Evolutionary conservation across 345 rosid genomes (phyloP).

Genomic region (Cochlearia excelsa): DNA sequence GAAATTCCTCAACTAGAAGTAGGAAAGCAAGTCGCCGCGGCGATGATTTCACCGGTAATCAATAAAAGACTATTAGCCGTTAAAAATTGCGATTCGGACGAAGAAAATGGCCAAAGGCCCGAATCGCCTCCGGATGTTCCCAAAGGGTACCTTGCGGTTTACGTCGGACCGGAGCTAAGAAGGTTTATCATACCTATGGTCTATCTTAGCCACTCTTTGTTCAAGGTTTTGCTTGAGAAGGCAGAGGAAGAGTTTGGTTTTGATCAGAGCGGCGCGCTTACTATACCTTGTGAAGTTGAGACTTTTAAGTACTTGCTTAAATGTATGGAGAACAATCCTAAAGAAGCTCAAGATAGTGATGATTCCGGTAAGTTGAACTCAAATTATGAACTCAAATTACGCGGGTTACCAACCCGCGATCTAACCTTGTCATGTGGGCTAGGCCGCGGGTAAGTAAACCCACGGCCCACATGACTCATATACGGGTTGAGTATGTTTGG

Average conservation of each 20-base stretch:
- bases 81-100: constrained; percentile 68
- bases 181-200: constrained; percentile 88
- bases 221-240: constrained; percentile 83
- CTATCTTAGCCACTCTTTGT: constrained; percentile 80
- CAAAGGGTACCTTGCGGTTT: constrained; percentile 84
- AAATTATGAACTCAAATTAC: neutral
- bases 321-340: constrained; percentile 69
- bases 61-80: constrained; percentile 47
- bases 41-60: constrained; percentile 44
- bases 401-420: neutral
- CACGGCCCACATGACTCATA: neutral
- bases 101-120: constrained; percentile 69
- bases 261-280: constrained; percentile 79
- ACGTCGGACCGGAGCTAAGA: constrained; percentile 85
- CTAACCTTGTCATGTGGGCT: neutral
- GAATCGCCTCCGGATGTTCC: constrained; percentile 79
- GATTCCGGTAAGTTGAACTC: constrained; percentile 26
- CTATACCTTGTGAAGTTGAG: constrained; percentile 94
- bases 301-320: constrained; percentile 83
- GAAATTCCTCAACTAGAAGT: constrained; percentile 27
- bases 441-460: neutral
- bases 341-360: constrained; percentile 44
- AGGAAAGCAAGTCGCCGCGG: constrained; percentile 28
- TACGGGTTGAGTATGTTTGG: neutral
- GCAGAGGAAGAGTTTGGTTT: constrained; percentile 93